Base-by-base conservation (phyloP, 2,329 filamentous ascomycete genomes). In the Zasmidium cellare region DNA sequence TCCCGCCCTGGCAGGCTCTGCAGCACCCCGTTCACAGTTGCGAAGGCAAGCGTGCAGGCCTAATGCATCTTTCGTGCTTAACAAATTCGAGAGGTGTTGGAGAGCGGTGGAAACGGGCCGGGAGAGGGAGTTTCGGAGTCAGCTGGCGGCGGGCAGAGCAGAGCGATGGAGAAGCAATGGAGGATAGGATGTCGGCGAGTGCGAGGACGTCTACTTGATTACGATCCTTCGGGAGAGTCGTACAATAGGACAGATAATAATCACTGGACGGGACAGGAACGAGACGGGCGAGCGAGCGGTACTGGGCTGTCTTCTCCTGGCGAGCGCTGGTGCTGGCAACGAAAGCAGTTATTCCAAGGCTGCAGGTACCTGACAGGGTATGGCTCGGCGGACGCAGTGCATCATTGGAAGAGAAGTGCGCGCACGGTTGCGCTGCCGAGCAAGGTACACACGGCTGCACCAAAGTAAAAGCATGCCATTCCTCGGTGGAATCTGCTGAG, bases 341-440 rank as follows among this genome's bases (percentile, higher is more conserved):
- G 51, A 51, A 49, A 48, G 52, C 55, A 58, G 56, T 55, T 46
- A 49, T 53, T 58, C 51, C 57, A 60, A 52, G 59, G 60, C 52
- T 63, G 62, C 66, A 65, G 51, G 59, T 56, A 64, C 65, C 57
- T 58, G 47, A 63, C 60, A 57, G 53, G 64, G 65, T 60, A 65
- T 53, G 61, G 59, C 59, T 65, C 57, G 62, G 53, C 53, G 47
- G 46, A 57, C n/a, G 48, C 51, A 48, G 56, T 56, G 57, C 53
- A 57, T 63, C 51, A 66, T 65, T 66, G 65, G 65, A 46, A 59
- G 56, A 60, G 48, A n/a, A 59, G 31, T 51, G 51, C 55, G 55
- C 56, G 53, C 58, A 57, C 56, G 55, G 58, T 51, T 56, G 56
- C 54, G 53, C 51, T 46, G 61, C 65, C 61, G 65, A 63, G 64